phyloP scores from a whole-genome alignment of 176 grass and related monocot species.

The Echinochloa phyllopogon region DNA sequence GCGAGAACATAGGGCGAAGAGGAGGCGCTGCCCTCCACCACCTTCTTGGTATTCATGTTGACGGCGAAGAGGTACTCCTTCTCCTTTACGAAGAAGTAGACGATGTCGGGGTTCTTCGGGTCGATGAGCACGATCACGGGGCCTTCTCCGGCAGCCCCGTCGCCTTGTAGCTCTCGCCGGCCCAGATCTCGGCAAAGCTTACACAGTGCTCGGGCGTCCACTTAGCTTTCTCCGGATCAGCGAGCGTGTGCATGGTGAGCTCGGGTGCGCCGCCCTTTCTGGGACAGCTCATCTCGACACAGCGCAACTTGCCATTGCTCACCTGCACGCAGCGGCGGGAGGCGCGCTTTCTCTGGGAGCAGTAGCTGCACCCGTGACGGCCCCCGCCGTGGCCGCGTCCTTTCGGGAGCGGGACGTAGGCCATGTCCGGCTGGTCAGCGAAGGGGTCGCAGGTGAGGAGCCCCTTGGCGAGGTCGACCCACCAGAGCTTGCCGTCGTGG shows the following conservation, averaged over 20 bases:
- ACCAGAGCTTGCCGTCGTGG: constrained; percentile 11
- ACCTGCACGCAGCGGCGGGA: background rate
- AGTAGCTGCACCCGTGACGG: background rate
- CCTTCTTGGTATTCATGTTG: background rate
- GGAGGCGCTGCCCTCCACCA: background rate
- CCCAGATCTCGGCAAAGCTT: background rate
- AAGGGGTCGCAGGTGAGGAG: constrained; percentile 9
- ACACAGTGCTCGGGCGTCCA: background rate
- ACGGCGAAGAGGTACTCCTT: background rate
- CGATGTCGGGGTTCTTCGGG: background rate
- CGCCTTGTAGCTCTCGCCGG: background rate
- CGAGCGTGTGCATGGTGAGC: constrained; percentile 1
- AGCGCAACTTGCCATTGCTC: constrained; percentile 7
- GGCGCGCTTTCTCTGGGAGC: background rate
- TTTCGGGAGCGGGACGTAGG: background rate
- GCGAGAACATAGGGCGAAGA: background rate
- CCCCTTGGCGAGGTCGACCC: background rate
- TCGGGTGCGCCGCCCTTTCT: background rate
- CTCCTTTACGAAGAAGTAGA: background rate
- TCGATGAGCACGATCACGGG: background rate
- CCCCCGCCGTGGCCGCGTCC: background rate
- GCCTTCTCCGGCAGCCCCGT: background rate
- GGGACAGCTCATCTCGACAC: background rate
- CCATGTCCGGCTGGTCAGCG: background rate
- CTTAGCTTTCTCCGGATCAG: background rate